Evolutionary conservation across 345 rosid genomes (phyloP), one percentile per base, ranked within the genome.

Genomic region (Corymbia maculata): DNA sequence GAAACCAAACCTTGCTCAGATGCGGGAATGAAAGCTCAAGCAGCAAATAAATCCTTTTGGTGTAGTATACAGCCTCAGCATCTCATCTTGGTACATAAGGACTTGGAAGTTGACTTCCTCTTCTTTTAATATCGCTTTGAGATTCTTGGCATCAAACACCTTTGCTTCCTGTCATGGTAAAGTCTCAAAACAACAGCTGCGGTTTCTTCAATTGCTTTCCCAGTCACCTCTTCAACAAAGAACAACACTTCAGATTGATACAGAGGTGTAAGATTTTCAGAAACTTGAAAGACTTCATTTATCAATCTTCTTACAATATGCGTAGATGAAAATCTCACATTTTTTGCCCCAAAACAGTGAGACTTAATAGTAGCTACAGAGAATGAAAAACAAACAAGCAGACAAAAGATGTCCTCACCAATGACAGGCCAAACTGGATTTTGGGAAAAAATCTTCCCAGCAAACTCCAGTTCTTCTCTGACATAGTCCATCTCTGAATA

Each of bases 131-230:
- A 97, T 86, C 90, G 91, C 89, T 95, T 95, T 64, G 98, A 95
- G 91, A 96, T 96, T 64, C 95, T 91, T 64, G 99, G 98, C 98
- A 96, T 97, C 12, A 91, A 91, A 88, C 96, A 92, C 88, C 87
- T 96, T 50, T 94, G 88, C 92, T 90, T 93, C 90, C 97, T 92
- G 86, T 97, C 97, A 88, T 95, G 95, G 88, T 91, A 93, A 86
- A 96, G 95, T 93, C 96, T 95, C 91, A 97, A 89, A 42, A 98
- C 88, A 84, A 96, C 94, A 12, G 98, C 98, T 4, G 97, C 98
- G 87, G 97, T 96, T 94, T 98, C 98, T 92, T 98, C 98, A 26
- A 96, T 94, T 50, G 99, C 98, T 90, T 96, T 96, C 84, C 94
- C 98, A 19, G 99, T 96, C 88, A 97, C 98, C 91, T 97, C 99